A percentile compares a stretch with the other conserved stretches of the same genome.
These are phyloP conservation scores for Acer campestre DNA, from an alignment of 345 rosid species.

Conservation along the genomic window DNA sequence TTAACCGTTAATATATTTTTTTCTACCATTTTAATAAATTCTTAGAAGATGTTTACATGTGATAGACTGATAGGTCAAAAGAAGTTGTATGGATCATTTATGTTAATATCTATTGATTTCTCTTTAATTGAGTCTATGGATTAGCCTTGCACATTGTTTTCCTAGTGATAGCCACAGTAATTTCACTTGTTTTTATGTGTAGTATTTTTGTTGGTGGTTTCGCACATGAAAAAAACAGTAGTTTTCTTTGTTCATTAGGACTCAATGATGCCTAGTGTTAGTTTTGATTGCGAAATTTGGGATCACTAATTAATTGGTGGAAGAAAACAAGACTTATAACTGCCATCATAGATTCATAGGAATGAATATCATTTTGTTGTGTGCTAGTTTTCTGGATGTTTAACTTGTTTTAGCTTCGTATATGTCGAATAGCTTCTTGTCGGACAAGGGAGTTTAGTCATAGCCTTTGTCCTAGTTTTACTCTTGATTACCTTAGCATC, in stretches of 20 bases:
- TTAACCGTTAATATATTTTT: neutral
- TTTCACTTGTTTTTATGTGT: neutral
- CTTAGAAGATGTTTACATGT: neutral
- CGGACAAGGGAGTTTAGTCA: conserved; percentile 24
- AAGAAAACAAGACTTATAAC: neutral
- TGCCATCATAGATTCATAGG: neutral
- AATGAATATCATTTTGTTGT: neutral
- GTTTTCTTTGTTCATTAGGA: neutral
- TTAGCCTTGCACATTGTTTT: neutral
- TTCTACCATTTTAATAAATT: neutral
- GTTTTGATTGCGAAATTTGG: neutral
- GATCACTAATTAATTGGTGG: neutral
- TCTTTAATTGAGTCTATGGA: neutral
- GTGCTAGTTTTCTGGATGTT: neutral
- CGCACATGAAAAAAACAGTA: neutral
- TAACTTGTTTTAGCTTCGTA: conserved; percentile 9
- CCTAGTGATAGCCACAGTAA: neutral
- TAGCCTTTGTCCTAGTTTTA: conserved; percentile 22
- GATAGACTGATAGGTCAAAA: neutral
- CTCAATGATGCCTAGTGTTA: neutral
- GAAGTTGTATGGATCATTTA: neutral
- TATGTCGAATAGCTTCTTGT: conserved; percentile 9
- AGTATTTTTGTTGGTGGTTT: no score
- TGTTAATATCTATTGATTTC: neutral
- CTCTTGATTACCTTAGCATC: conserved; percentile 37